Conservation (phyloP, 176 grass and related monocot species). For the Oryza meyeriana region DNA sequence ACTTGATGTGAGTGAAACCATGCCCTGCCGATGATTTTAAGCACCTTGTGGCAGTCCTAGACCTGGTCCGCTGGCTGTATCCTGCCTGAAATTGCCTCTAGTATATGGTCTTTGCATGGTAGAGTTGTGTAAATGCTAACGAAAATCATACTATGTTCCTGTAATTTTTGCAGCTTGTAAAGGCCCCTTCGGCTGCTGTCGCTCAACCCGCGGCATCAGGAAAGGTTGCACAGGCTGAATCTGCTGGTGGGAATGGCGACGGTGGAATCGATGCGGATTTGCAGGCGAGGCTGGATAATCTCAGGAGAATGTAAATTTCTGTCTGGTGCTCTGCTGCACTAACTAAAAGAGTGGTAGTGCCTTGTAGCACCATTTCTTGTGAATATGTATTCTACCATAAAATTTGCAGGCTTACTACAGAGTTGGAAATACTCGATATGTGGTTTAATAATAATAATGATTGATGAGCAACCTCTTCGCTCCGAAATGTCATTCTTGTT, state of each 20-base stretch:
- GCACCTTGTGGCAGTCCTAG: too few species aligned
- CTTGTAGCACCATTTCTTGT: neutral
- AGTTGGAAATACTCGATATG: neutral
- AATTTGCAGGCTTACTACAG: neutral
- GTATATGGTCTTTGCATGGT: neutral
- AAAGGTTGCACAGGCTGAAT: conserved; percentile 65
- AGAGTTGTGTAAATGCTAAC: neutral
- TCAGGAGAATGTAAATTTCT: conserved; percentile 55
- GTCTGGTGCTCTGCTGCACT: neutral
- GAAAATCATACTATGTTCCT: neutral
- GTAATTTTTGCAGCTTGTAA: conserved; percentile 45
- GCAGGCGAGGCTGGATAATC: conserved; percentile 67
- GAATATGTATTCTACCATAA: neutral
- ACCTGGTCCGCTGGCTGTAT: neutral
- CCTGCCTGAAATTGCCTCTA: neutral
- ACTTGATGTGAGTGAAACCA: too few species aligned
- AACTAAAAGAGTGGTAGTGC: neutral
- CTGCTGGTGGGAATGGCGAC: conserved; percentile 31
- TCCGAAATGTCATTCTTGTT: neutral
- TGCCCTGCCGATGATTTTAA: neutral
- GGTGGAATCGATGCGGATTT: conserved; percentile 54
- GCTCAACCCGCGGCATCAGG: conserved; percentile 37
- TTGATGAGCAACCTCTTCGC: neutral
- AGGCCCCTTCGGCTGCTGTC: conserved; percentile 53
- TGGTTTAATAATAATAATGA: neutral